Evolutionary conservation across 805 yeast genomes (phyloP).

Genomic region (Candida khao-thaluensis): DNA sequence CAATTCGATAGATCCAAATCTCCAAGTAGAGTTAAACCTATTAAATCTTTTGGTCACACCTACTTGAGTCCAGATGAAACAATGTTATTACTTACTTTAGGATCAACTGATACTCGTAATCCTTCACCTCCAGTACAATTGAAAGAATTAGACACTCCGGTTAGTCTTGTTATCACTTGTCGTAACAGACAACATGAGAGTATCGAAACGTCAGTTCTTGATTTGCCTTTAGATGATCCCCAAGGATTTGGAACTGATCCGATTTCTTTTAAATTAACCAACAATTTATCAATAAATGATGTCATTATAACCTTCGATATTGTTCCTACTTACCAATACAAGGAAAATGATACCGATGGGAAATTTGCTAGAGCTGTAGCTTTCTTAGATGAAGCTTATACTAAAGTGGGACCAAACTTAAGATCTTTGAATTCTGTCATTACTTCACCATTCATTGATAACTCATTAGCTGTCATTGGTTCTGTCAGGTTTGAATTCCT

Average conservation of each 20-base stretch:
- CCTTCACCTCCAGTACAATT: slow-evolving; percentile 59
- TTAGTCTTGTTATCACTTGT: slow-evolving; percentile 64
- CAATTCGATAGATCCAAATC: slow-evolving; percentile 22
- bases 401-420: slow-evolving; percentile 66
- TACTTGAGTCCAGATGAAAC: slow-evolving; percentile 64
- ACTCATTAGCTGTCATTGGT: slow-evolving; percentile 74
- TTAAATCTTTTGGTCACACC: slow-evolving; percentile 84
- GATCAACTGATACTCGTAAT: slow-evolving; percentile 77
- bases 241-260: slow-evolving; percentile 71
- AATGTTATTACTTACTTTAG: slow-evolving; percentile 76
- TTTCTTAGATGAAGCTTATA: slow-evolving; percentile 55
- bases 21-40: slow-evolving; percentile 41
- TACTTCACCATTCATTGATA: slow-evolving; percentile 76
- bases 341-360: slow-evolving; percentile 12
- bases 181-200: slow-evolving; percentile 26
- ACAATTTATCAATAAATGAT: slow-evolving; percentile 46
- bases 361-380: slow-evolving; percentile 83
- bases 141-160: slow-evolving; percentile 83
- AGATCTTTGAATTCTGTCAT: slow-evolving; percentile 64
- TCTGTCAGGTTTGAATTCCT: slow-evolving; percentile 71
- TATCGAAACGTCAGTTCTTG: slow-evolving; percentile 61
- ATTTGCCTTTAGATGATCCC: slow-evolving; percentile 80
- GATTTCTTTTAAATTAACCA: slow-evolving; percentile 62
- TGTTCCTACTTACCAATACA: slow-evolving; percentile 78
- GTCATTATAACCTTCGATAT: slow-evolving; percentile 74